phyloP scores from a whole-genome alignment of 2,329 filamentous ascomycete genomes.

The Aureobasidium sp. region DNA sequence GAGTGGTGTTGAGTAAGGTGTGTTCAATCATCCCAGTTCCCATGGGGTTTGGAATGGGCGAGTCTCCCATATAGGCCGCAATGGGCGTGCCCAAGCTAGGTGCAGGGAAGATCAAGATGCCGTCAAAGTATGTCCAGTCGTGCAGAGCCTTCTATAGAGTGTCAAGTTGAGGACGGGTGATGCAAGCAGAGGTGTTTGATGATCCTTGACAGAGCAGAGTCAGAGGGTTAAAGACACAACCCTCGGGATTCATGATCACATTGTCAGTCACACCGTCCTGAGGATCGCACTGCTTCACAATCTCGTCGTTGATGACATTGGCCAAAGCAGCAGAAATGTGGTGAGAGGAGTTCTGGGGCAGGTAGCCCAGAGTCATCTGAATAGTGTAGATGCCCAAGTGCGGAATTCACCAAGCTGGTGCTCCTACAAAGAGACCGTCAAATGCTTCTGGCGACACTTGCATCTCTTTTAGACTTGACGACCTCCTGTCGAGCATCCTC shows the following conservation, averaged over 20 bases:
- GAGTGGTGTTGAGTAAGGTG: slow-evolving; percentile 22
- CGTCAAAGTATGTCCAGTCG: slow-evolving; percentile 34
- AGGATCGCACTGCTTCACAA: slow-evolving; percentile 44
- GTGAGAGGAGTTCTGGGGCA: slow-evolving; percentile 36
- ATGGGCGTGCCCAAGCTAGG: slow-evolving; percentile 42
- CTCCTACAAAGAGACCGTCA: slow-evolving; percentile 48
- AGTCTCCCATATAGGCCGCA: slow-evolving; percentile 17
- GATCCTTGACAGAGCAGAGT: slow-evolving; percentile 31
- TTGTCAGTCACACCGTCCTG: slow-evolving; percentile 43
- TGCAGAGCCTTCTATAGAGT: slow-evolving; percentile 36
- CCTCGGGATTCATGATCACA: slow-evolving; percentile 38
- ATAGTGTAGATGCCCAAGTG: slow-evolving; percentile 40
- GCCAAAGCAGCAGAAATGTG: slow-evolving; percentile 39
- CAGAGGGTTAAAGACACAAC: slow-evolving; percentile 36
- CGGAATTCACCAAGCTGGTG: slow-evolving; percentile 44
- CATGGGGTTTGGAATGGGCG: background rate
- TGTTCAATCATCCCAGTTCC: background rate
- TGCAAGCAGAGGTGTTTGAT: slow-evolving; percentile 34
- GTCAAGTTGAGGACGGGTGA: slow-evolving; percentile 37
- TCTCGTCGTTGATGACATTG: slow-evolving; percentile 35
- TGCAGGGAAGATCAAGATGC: slow-evolving; percentile 35
- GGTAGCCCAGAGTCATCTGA: slow-evolving; percentile 40
- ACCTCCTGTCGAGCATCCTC: slow-evolving; percentile 52
- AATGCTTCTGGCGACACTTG: slow-evolving; percentile 49
- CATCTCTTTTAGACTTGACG: slow-evolving; percentile 47